phyloP scores from a whole-genome alignment of 257 asterid genomes.

The Solanum appendiculatum region DNA sequence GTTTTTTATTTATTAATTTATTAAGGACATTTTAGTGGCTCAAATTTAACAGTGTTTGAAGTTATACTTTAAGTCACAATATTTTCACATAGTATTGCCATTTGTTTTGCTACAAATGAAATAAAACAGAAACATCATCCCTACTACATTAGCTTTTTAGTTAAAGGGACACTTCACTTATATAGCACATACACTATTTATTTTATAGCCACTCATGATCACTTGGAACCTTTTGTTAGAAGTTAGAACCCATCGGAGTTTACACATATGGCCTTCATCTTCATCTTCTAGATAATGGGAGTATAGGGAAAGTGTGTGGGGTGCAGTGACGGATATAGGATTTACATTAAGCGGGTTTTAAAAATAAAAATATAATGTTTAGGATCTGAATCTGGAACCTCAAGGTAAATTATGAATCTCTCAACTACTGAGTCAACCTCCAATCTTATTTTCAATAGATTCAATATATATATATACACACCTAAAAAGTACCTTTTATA shows the following conservation, averaged over 20 bases:
- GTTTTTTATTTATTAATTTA: no score
- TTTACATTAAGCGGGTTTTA: no score
- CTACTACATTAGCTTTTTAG: neutral
- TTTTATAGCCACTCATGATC: neutral
- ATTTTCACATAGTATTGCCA: neutral
- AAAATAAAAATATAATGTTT: no score
- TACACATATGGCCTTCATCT: neutral
- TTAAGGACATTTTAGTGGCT: no score
- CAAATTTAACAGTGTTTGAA: no score
- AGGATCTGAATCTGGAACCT: no score
- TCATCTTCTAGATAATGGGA: neutral
- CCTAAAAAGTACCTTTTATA: no score
- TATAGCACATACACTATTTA: neutral
- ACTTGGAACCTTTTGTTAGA: neutral
- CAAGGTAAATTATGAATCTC: no score
- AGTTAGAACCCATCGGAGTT: neutral
- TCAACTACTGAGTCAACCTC: no score
- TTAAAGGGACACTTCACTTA: neutral
- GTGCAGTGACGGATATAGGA: neutral
- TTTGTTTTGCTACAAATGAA: neutral
- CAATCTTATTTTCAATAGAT: no score
- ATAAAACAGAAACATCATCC: neutral
- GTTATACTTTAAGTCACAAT: neutral
- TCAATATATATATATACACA: no score
- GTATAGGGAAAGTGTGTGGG: neutral